Percentiles rank a stretch among this genome's conserved stretches.
Conservation (phyloP, 1,139 yeast species). For the Kluyveromyces sp. region DNA sequence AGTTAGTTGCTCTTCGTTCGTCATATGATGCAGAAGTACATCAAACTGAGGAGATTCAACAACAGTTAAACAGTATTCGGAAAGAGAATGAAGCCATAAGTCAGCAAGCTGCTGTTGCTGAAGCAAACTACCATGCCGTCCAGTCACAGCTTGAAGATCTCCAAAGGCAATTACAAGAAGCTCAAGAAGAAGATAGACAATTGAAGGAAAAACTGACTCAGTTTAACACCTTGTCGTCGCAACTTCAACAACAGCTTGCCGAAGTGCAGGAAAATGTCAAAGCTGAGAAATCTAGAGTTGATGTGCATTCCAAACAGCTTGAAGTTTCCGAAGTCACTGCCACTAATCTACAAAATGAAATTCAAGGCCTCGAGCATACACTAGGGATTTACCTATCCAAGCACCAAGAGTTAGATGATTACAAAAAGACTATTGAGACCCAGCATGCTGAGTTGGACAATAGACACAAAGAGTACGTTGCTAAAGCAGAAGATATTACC, state of each 20-base stretch:
- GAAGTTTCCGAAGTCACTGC: constrained; percentile 48
- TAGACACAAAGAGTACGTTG: constrained; percentile 32
- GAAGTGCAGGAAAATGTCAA: constrained; percentile 46
- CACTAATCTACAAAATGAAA: constrained; percentile 40
- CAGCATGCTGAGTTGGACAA: constrained; percentile 38
- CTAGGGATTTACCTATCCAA: constrained; percentile 24
- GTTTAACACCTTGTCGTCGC: constrained; percentile 60
- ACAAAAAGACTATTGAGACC: constrained; percentile 31
- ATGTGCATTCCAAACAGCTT: constrained; percentile 64
- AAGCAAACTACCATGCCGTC: constrained; percentile 71
- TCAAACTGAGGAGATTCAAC: constrained; percentile 66
- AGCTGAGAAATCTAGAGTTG: constrained; percentile 54
- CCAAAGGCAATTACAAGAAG: constrained; percentile 52
- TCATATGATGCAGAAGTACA: constrained; percentile 75
- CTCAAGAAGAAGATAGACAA: constrained; percentile 58
- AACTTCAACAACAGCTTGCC: constrained; percentile 50
- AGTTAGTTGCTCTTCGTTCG: constrained; percentile 57
- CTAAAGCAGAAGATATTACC: constrained; percentile 21
- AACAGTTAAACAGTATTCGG: constrained; percentile 48
- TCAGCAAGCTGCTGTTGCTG: constrained; percentile 71
- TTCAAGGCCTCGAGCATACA: constrained; percentile 37
- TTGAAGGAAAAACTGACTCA: constrained; percentile 62
- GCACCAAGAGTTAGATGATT: constrained; percentile 36
- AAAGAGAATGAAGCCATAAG: constrained; percentile 67
- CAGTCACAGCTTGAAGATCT: constrained; percentile 60